A percentile compares a stretch with the other conserved stretches of the same genome.
Evolutionary conservation across 2,329 filamentous ascomycete genomes (phyloP).

Genomic region (Pseudogymnoascus sp.): DNA sequence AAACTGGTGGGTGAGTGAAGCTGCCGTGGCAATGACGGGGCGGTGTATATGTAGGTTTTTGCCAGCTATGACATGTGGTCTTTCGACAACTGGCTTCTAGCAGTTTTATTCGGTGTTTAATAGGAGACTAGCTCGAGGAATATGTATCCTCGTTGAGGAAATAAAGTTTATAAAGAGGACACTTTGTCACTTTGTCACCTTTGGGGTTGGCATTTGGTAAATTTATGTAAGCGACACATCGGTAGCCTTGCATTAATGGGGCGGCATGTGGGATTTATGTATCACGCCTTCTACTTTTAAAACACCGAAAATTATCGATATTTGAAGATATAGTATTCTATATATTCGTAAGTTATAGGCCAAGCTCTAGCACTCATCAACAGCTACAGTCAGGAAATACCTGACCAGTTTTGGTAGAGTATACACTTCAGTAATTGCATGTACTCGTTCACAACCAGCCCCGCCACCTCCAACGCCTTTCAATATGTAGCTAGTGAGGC

Average conservation of each 20-base stretch:
- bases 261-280: neutral
- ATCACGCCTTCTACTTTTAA: neutral
- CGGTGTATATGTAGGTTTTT: conserved; percentile 4
- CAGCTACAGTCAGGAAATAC: neutral
- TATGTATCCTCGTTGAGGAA: conserved; percentile 6
- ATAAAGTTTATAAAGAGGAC: conserved; percentile 7
- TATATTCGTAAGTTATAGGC: neutral
- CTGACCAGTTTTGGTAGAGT: neutral
- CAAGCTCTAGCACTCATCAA: neutral
- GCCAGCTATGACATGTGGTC: conserved; percentile 5
- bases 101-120: neutral
- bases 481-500: neutral
- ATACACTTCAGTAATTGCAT: neutral
- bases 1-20: conserved; percentile 4
- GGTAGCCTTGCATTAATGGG: conserved; percentile 1
- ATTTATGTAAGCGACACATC: conserved; percentile 4
- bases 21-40: neutral
- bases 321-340: neutral
- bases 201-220: conserved; percentile 7
- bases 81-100: conserved; percentile 7
- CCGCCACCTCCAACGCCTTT: neutral
- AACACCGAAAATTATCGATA: neutral
- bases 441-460: neutral
- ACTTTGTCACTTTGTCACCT: conserved; percentile 7
- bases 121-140: neutral